Conservation (phyloP, 2,329 filamentous ascomycete genomes). For the Lachnellula arida region DNA sequence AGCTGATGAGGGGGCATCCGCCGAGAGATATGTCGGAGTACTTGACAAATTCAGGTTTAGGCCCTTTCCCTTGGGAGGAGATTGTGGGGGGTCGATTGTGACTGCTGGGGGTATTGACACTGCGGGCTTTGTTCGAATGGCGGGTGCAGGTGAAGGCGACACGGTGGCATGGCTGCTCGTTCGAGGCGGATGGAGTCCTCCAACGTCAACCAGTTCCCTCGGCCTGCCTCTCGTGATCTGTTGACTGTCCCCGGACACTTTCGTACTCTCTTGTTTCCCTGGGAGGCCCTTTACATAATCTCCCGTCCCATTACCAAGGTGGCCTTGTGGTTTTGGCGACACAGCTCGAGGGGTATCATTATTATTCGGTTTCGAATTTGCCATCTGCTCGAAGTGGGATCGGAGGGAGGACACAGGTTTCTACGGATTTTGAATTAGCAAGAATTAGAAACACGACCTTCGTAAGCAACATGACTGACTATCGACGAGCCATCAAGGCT, state of each 20-base stretch:
- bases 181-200: slow-evolving; percentile 23
- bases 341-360: slow-evolving; percentile 22
- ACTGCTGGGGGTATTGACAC: slow-evolving; percentile 49
- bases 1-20: slow-evolving; percentile 32
- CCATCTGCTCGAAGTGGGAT: slow-evolving; percentile 77
- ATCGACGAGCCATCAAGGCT: slow-evolving; percentile 74
- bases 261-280: slow-evolving; percentile 16
- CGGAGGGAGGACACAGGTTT: slow-evolving; percentile 78
- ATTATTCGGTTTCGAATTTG: slow-evolving; percentile 41
- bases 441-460: neutral
- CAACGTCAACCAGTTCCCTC: slow-evolving; percentile 16
- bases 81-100: slow-evolving; percentile 64
- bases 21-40: slow-evolving; percentile 23
- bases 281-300: slow-evolving; percentile 15
- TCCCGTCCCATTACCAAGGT: slow-evolving; percentile 12
- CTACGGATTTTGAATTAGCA: slow-evolving; percentile 38
- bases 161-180: slow-evolving; percentile 16
- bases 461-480: slow-evolving; percentile 41
- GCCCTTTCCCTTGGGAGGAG: slow-evolving; percentile 50
- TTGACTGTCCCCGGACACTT: slow-evolving; percentile 15
- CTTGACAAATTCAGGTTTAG: slow-evolving; percentile 22
- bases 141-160: slow-evolving; percentile 28
- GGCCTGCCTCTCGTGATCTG: slow-evolving; percentile 24
- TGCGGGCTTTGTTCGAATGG: slow-evolving; percentile 14
- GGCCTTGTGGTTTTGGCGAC: slow-evolving; percentile 25